Conservation (phyloP, 306 rosid genomes). For the apple (Malus domestica) region DNA sequence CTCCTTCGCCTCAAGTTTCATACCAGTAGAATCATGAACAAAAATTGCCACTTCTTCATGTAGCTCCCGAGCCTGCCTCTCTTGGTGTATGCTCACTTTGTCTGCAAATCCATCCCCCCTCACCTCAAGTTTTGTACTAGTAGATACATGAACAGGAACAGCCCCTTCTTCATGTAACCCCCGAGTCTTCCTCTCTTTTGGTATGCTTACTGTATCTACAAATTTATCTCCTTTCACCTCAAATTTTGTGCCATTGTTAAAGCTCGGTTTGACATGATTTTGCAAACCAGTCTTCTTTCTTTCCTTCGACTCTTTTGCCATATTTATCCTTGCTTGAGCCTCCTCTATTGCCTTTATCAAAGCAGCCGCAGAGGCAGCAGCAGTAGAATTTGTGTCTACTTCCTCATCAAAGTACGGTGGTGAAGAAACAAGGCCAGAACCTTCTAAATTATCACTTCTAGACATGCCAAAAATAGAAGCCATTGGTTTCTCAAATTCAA, state of each 20-base stretch:
- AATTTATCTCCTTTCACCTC: conserved; percentile 25
- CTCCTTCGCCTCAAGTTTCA: background rate
- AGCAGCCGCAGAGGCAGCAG: conserved; percentile 81
- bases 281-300: conserved; percentile 64
- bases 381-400: conserved; percentile 66
- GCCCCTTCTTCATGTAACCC: conserved; percentile 32
- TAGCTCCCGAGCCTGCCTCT: conserved; percentile 30
- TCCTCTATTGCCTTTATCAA: conserved; percentile 89
- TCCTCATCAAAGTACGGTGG: conserved; percentile 53
- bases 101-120: background rate
- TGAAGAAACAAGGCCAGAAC: conserved; percentile 33
- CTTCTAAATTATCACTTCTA: conserved; percentile 23
- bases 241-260: conserved; percentile 32
- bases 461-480: conserved; percentile 26
- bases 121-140: background rate
- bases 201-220: conserved; percentile 18
- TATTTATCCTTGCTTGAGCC: conserved; percentile 67
- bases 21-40: background rate
- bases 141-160: conserved; percentile 5
- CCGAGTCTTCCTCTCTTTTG: conserved; percentile 31
- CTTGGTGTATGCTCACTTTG: conserved; percentile 28
- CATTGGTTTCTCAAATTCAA: conserved; percentile 28
- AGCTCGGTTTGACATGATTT: conserved; percentile 36
- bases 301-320: conserved; percentile 68
- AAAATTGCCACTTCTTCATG: conserved; percentile 21